Conservation (phyloP, 1,139 yeast species). For the Pichia sp. region DNA sequence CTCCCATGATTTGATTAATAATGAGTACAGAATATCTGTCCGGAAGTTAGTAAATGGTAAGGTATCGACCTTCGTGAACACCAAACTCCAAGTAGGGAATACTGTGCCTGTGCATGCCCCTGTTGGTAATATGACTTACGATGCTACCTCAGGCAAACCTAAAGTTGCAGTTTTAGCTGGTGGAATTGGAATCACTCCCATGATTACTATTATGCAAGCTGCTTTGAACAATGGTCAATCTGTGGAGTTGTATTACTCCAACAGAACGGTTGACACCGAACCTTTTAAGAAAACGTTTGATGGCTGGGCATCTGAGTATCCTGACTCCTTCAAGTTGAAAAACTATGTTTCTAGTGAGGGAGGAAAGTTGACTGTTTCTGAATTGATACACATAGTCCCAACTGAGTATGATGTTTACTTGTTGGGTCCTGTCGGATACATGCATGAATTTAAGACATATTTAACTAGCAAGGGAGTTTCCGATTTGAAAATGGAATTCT, state of each 20-base stretch:
- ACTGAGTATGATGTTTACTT: conserved; percentile 33
- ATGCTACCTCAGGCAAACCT: conserved; percentile 29
- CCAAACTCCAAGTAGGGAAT: conserved; percentile 47
- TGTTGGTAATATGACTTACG: conserved; percentile 48
- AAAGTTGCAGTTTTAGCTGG: conserved; percentile 48
- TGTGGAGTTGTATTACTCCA: conserved; percentile 35
- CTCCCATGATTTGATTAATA: conserved; percentile 33
- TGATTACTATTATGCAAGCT: conserved; percentile 46
- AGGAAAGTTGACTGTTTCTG: conserved; percentile 3
- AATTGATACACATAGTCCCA: conserved; percentile 7
- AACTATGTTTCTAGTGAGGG: conserved; percentile 10
- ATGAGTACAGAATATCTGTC: conserved; percentile 52
- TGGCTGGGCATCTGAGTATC: conserved; percentile 22
- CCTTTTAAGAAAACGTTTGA: conserved; percentile 34
- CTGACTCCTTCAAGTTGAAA: conserved; percentile 6
- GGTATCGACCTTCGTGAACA: conserved; percentile 53
- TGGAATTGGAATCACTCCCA: conserved; percentile 69
- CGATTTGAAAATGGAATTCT: conserved; percentile 26
- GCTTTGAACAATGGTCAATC: conserved; percentile 26
- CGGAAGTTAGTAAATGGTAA: conserved; percentile 49
- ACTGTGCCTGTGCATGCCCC: conserved; percentile 53
- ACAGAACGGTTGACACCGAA: conserved; percentile 27
- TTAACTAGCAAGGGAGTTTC: conserved; percentile 19
- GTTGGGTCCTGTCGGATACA: conserved; percentile 38
- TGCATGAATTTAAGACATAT: conserved; percentile 32